These are phyloP conservation scores for Saccharomyces kudriavzevii DNA, from an alignment of 805 yeast species.

Conservation along the genomic window DNA sequence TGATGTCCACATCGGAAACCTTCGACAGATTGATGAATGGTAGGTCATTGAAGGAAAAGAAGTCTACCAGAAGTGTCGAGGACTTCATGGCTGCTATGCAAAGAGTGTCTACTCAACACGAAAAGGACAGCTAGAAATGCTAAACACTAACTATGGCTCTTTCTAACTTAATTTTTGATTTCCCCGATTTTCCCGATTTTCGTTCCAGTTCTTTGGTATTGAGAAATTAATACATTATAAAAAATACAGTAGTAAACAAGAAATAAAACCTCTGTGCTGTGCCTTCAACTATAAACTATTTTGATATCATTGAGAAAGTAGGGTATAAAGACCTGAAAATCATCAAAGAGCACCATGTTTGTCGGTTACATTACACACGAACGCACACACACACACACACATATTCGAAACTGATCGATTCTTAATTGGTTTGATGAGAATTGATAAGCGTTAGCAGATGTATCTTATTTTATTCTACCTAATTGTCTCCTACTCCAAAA, in stretches of 20 bases:
- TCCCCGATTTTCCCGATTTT: constrained; percentile 1
- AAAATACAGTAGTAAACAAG: not conserved
- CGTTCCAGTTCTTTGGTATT: constrained; percentile 1
- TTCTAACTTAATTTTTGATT: not conserved
- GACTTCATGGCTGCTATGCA: constrained; percentile 81
- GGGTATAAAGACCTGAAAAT: not conserved
- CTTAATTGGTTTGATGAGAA: not conserved
- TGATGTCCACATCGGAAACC: constrained; percentile 74
- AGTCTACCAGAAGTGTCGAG: constrained; percentile 62
- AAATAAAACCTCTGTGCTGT: not conserved
- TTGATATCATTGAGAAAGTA: not conserved
- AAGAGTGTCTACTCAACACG: constrained; percentile 86
- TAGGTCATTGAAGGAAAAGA: constrained; percentile 51
- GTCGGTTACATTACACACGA: not conserved
- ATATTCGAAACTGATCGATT: not conserved
- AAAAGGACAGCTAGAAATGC: constrained; percentile 52
- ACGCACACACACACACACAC: not conserved
- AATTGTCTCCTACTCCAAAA: not conserved
- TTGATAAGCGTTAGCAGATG: not conserved
- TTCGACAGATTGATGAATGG: constrained; percentile 84
- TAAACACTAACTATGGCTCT: not conserved
- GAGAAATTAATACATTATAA: not conserved
- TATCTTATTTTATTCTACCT: not conserved
- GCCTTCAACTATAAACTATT: not conserved
- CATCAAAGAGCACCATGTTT: not conserved